These are phyloP conservation scores for Henckelia pumila DNA, from an alignment of 257 asterid species.

Conservation along the genomic window DNA sequence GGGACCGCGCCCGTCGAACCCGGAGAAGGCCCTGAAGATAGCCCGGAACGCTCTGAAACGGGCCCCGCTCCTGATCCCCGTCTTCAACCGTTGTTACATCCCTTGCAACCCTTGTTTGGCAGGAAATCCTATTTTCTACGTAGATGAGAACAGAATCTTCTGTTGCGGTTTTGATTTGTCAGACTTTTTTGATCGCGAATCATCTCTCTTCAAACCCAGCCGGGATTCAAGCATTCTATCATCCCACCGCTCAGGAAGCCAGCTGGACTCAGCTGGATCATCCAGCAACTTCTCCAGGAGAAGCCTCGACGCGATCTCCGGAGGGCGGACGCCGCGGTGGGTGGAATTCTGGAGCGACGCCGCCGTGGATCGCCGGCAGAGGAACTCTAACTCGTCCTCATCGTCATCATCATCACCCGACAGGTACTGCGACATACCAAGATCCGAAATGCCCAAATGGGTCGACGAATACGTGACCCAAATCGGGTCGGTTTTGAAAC, in stretches of 20 bases:
- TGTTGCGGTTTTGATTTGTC: conserved; percentile 87
- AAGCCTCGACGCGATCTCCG: conserved; percentile 50
- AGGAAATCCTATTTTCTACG: conserved; percentile 86
- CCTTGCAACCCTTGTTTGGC: conserved; percentile 85
- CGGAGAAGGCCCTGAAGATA: conserved; percentile 67
- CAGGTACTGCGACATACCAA: conserved; percentile 57
- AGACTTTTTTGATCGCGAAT: conserved; percentile 84
- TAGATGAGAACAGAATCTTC: conserved; percentile 70
- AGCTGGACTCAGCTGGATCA: conserved; percentile 43
- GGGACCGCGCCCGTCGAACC: conserved; percentile 74
- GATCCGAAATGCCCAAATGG: conserved; percentile 78
- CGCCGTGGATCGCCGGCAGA: conserved; percentile 70
- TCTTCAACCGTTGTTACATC: conserved; percentile 83
- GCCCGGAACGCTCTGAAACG: conserved; percentile 78
- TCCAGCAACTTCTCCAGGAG: conserved; percentile 47
- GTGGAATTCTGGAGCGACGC: conserved; percentile 99
- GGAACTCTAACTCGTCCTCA: conserved; percentile 68
- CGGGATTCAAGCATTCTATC: conserved; percentile 33
- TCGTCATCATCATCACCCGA: conserved; percentile 85
- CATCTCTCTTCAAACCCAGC: conserved; percentile 38
- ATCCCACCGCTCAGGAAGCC: conserved; percentile 42
- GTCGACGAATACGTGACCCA: conserved; percentile 66
- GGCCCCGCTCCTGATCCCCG: conserved; percentile 81
- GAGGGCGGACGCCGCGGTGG: conserved; percentile 76
- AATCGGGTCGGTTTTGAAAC: conserved; percentile 80